Conservation (phyloP, 768 basidiomycete genomes). For the Clitopilus passeckerianus region DNA sequence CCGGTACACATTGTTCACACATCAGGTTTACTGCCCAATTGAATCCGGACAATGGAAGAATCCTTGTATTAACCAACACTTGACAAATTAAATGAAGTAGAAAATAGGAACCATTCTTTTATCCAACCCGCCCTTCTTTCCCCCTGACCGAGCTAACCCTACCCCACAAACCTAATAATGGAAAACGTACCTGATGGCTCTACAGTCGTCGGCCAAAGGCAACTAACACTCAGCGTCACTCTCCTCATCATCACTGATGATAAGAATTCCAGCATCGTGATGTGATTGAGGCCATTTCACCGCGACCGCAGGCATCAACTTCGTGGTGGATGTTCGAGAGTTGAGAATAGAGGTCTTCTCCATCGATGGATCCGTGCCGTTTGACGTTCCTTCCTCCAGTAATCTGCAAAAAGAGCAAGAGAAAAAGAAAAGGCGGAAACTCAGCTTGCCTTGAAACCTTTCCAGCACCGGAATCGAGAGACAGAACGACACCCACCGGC, state of each 20-base stretch:
- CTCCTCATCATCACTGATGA: constrained; percentile 33
- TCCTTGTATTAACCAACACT: background rate
- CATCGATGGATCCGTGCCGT: background rate
- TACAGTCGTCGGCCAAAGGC: background rate
- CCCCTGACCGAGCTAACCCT: background rate
- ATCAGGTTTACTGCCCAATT: too few species aligned
- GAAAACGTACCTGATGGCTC: constrained; percentile 4
- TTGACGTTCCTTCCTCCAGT: constrained; percentile 26
- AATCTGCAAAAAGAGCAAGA: constrained; percentile 22
- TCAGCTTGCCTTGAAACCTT: constrained; percentile 13
- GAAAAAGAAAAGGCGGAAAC: constrained; percentile 13
- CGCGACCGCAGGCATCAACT: constrained; percentile 12
- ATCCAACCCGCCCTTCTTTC: too few species aligned
- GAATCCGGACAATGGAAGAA: background rate
- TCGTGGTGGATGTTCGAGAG: background rate
- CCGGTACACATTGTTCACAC: too few species aligned
- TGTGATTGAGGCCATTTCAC: constrained; percentile 42
- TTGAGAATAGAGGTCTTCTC: background rate
- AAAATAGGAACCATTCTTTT: background rate
- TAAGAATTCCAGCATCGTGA: constrained; percentile 36
- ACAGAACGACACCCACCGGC: constrained; percentile 40
- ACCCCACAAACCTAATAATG: background rate
- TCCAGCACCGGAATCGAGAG: constrained; percentile 8
- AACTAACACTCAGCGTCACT: constrained; percentile 8
- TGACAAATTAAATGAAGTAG: background rate